Evolutionary conservation across 176 grass and related monocot genomes (phyloP), one percentile per base, ranked within the genome.

Genomic region (Musa beccarii): DNA sequence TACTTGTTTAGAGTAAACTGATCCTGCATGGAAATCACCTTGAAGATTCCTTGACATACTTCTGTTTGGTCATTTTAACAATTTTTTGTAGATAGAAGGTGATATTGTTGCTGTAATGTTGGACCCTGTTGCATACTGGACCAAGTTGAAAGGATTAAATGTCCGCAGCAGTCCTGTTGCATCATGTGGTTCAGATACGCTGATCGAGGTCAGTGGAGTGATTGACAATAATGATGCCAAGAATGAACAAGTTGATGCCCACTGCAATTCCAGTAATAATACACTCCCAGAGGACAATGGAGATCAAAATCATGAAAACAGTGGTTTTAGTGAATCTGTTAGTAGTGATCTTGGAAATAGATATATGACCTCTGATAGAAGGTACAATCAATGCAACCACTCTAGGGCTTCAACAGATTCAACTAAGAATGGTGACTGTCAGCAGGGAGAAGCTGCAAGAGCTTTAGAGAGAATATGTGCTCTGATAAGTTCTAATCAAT

Each of bases 31-130:
- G 61, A 54, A 19, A 28, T 11, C 0, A 10, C 67, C 79, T 19
- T 68, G 51, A 23, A 6, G 66, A 77, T 75, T 74, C 79, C 59
- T 62, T 59, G 72, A 52, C 52, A 52, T 59, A 69, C 26, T 83
- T 71, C 63, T 65, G 54, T 82, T 71, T 81, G 61, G 34, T 43
- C 0, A 24, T 73, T 69, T 69, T 25, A 51, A 54, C 51, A 52
- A 61, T 66, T 15, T 81, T 81, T 43, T 43, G 34, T 86, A 94
- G 95, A 77, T 94, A 61, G 95, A 99, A 89, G 95, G 95, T 79
- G 95, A 99, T 89, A 11, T 84, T 82, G 95, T 98, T 75, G 95
- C 90, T 75, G 59, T 98, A 43, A 81, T 73, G 17, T 11, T 98
- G 69, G 90, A 94, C 79, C 95, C 90, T 87, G 78, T 89, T 68